phyloP scores from a whole-genome alignment of 805 yeast genomes.

The Metschnikowia peoriensis region DNA sequence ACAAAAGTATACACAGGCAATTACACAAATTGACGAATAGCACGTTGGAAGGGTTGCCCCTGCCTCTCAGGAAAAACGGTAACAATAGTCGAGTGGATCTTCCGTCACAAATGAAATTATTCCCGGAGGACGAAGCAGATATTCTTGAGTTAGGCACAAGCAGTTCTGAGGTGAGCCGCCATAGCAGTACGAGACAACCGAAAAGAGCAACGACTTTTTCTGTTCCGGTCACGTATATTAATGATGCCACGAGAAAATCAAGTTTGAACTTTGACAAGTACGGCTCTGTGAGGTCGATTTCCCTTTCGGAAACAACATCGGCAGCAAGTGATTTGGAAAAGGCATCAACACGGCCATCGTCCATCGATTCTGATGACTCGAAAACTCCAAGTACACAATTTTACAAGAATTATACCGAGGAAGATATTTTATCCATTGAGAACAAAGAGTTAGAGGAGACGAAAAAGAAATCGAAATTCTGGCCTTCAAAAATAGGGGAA shows the following conservation, averaged over 20 bases:
- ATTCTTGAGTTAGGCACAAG: slow-evolving; percentile 29
- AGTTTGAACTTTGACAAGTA: not conserved
- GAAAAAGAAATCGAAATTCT: slow-evolving; percentile 35
- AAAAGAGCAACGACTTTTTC: slow-evolving; percentile 26
- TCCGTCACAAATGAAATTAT: slow-evolving; percentile 57
- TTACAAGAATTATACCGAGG: slow-evolving; percentile 34
- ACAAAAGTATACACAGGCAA: slow-evolving; percentile 24
- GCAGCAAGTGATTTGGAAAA: slow-evolving; percentile 8
- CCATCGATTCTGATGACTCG: slow-evolving; percentile 11
- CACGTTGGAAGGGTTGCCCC: slow-evolving; percentile 7
- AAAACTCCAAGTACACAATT: slow-evolving; percentile 11
- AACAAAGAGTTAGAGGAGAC: slow-evolving; percentile 41
- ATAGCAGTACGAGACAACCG: slow-evolving; percentile 35
- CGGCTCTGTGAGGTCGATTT: slow-evolving; percentile 3
- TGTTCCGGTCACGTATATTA: slow-evolving; percentile 24
- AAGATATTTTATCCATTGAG: slow-evolving; percentile 45
- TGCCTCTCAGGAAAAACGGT: slow-evolving; percentile 10
- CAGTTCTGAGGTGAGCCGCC: slow-evolving; percentile 28
- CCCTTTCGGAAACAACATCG: slow-evolving; percentile 7
- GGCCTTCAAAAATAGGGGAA: slow-evolving; percentile 59
- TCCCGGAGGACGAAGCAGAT: slow-evolving; percentile 36
- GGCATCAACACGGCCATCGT: slow-evolving; percentile 6
- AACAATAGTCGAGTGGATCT: slow-evolving; percentile 25
- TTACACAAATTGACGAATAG: slow-evolving; percentile 22
- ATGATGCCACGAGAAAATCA: slow-evolving; percentile 6